A percentile compares a stretch with the other conserved stretches of the same genome.
These are phyloP conservation scores for Globisporangium rhizosaccharum DNA, from an alignment of 352 stramenopile genomes.

Conservation along the genomic window DNA sequence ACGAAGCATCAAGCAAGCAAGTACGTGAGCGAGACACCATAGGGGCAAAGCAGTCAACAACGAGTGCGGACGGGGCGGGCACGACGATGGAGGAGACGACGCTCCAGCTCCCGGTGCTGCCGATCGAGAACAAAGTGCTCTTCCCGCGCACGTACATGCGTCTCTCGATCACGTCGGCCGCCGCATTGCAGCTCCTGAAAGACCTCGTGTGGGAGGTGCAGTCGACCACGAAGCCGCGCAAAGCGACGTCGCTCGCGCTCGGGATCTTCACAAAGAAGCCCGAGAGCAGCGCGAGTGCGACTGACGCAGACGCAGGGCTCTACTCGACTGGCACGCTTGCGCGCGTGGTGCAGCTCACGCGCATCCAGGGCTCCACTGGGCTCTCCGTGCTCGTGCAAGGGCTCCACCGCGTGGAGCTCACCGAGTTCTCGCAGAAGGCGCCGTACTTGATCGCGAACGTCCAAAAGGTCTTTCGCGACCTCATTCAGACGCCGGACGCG, in stretches of 20 bases:
- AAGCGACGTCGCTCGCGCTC: slow-evolving; percentile 39
- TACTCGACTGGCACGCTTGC: slow-evolving; percentile 59
- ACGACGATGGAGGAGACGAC: slow-evolving; percentile 18
- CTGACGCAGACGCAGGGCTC: slow-evolving; percentile 25
- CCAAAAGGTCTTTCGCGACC: slow-evolving; percentile 18
- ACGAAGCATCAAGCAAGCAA: background rate
- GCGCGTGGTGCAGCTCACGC: slow-evolving; percentile 72
- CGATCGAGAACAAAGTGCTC: slow-evolving; percentile 64
- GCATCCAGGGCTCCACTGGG: slow-evolving; percentile 39
- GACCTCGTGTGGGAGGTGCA: slow-evolving; percentile 74
- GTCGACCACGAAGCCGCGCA: slow-evolving; percentile 32
- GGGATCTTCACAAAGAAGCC: slow-evolving; percentile 56
- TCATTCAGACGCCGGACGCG: slow-evolving; percentile 13
- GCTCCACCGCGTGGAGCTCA: slow-evolving; percentile 43
- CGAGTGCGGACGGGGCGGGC: background rate
- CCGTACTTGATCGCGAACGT: slow-evolving; percentile 59
- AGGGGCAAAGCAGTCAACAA: slow-evolving; percentile 15
- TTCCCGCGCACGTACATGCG: slow-evolving; percentile 75
- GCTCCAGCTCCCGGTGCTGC: slow-evolving; percentile 55
- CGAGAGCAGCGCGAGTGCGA: slow-evolving; percentile 8
- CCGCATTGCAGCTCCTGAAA: slow-evolving; percentile 68
- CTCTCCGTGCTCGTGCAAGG: slow-evolving; percentile 72
- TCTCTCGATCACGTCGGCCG: slow-evolving; percentile 54
- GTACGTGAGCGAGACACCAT: slow-evolving; percentile 8
- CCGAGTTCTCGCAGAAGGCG: slow-evolving; percentile 37